phyloP scores from a whole-genome alignment of 108 stramenopile genomes.

The Epithemia pelagica region DNA sequence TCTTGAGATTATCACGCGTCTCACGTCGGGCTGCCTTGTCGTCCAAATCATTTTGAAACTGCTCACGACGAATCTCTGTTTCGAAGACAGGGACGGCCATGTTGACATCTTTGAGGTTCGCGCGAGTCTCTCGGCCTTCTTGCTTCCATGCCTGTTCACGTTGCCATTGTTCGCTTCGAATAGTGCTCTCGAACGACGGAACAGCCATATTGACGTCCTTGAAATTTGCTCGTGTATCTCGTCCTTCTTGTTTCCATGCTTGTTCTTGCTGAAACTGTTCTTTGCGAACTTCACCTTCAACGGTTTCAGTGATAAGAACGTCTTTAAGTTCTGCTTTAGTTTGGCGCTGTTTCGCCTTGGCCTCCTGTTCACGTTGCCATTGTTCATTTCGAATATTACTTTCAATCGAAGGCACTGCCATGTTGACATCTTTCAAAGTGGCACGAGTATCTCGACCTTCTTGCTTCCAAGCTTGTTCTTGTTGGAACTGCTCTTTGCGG shows the following conservation, averaged over 20 bases:
- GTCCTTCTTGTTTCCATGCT: slow-evolving; percentile 20
- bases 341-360: slow-evolving; percentile 19
- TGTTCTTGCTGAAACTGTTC: slow-evolving; percentile 32
- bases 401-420: not conserved
- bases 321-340: slow-evolving; percentile 20
- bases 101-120: slow-evolving; percentile 16
- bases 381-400: slow-evolving; percentile 27
- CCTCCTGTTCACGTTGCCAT: slow-evolving; percentile 12
- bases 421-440: slow-evolving; percentile 2
- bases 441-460: slow-evolving; percentile 1
- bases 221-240: not conserved
- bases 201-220: slow-evolving; percentile 4
- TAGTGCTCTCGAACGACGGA: slow-evolving; percentile 10
- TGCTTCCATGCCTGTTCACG: slow-evolving; percentile 25
- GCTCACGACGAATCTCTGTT: slow-evolving; percentile 25
- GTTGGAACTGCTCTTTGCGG: slow-evolving; percentile 28
- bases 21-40: slow-evolving; percentile 17
- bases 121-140: not conserved
- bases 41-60: slow-evolving; percentile 27
- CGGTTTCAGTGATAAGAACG: slow-evolving; percentile 37
- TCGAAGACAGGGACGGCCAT: slow-evolving; percentile 29
- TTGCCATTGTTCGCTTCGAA: slow-evolving; percentile 28
- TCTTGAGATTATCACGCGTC: not conserved
- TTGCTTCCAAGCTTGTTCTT: slow-evolving; percentile 26
- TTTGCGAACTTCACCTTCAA: slow-evolving; percentile 27